Conservation (phyloP, 352 stramenopile species). For the Saprolegnia parasitica region DNA sequence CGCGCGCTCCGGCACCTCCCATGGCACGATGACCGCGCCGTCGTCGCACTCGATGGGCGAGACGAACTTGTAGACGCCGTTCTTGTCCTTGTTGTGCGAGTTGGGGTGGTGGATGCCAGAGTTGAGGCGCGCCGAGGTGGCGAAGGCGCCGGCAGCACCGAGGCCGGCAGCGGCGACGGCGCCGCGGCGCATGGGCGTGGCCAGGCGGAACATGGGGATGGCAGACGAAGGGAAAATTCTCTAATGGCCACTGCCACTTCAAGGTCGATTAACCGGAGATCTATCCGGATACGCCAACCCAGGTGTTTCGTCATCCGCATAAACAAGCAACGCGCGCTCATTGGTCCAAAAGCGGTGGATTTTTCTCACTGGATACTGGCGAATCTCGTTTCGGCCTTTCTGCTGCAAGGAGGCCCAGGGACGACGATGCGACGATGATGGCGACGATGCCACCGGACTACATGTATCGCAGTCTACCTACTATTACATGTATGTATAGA, state of each 20-base stretch:
- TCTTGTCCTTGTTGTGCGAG: constrained; percentile 29
- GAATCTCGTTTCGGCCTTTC: not conserved
- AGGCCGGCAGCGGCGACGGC: constrained; percentile 4
- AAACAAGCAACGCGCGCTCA: not conserved
- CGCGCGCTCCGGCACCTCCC: constrained; percentile 66
- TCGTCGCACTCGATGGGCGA: constrained; percentile 79
- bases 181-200: constrained; percentile 5
- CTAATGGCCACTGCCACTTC: constrained; percentile 2
- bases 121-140: not conserved
- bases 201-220: constrained; percentile 11
- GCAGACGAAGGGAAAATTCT: not conserved
- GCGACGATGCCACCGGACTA: not conserved
- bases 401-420: not conserved
- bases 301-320: constrained; percentile 3
- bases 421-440: not conserved
- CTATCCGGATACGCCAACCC: not conserved
- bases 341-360: not conserved
- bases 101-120: constrained; percentile 14
- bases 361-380: not conserved
- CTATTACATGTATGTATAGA: no score
- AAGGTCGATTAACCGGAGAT: not conserved
- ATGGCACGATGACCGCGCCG: constrained; percentile 75
- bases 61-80: constrained; percentile 39
- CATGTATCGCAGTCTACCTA: no score
- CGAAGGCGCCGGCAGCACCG: not conserved